A percentile compares a stretch with the other conserved stretches of the same genome.
phyloP scores from a whole-genome alignment of 1,284 basidiomycete genomes.

The Papiliotrema laurentii region DNA sequence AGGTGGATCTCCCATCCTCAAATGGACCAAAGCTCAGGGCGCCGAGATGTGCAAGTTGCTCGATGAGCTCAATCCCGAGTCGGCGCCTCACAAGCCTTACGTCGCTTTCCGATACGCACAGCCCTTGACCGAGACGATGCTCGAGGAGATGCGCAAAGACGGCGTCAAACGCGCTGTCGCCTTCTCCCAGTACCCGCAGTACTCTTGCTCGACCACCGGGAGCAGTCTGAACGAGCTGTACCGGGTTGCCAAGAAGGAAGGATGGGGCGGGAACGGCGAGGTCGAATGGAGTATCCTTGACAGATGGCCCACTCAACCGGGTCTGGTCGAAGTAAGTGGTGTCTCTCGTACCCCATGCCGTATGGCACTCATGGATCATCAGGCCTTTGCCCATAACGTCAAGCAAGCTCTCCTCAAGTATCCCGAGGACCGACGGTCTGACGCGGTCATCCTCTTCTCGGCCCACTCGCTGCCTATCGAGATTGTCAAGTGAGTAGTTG shows the following conservation, averaged over 20 bases:
- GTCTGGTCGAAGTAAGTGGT: conserved; percentile 76
- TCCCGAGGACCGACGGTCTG: conserved; percentile 61
- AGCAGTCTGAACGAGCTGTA: conserved; percentile 94
- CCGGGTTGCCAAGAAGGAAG: conserved; percentile 50
- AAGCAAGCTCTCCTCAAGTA: conserved; percentile 78
- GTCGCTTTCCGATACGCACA: conserved; percentile 90
- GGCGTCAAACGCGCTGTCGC: conserved; percentile 90
- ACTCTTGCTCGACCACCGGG: conserved; percentile 96
- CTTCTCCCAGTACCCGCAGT: conserved; percentile 99
- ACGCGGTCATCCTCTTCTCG: conserved; percentile 87
- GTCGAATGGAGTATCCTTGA: conserved; percentile 98
- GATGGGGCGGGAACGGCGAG: conserved; percentile 50
- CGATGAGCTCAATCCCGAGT: conserved; percentile 86
- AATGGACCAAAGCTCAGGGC: conserved; percentile 85
- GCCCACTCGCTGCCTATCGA: conserved; percentile 98
- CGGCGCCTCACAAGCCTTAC: conserved; percentile 94
- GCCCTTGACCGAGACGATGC: conserved; percentile 79
- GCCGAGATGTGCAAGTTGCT: conserved; percentile 83
- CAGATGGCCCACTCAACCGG: conserved; percentile 92
- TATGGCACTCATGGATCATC: background rate
- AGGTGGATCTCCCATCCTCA: conserved; percentile 94
- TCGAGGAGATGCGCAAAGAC: conserved; percentile 80
- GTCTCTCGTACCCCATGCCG: background rate
- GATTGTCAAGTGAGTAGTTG: conserved; percentile 65
- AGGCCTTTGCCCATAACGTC: conserved; percentile 89